phyloP scores from a whole-genome alignment of 2,329 filamentous ascomycete species.

The Penicillium decumbens region DNA sequence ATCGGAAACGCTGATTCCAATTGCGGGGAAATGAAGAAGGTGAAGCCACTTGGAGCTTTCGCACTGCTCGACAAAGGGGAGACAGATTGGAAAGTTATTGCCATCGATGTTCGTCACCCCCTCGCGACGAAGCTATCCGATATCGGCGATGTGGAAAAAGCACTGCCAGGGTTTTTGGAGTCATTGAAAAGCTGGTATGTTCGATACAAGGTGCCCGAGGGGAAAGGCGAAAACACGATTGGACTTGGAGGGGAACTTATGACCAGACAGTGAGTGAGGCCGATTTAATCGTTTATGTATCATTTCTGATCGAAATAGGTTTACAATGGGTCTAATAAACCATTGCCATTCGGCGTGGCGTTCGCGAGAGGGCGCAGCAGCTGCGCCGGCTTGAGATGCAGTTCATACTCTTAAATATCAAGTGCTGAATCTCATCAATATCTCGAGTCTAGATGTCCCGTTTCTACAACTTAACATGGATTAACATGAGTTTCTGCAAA shows the following conservation, averaged over 20 bases:
- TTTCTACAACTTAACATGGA: no score
- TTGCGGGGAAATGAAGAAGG: conserved; percentile 84
- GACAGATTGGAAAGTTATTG: conserved; percentile 97
- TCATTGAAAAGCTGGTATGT: conserved; percentile 97
- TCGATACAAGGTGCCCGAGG: conserved; percentile 84
- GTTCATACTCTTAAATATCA: no score
- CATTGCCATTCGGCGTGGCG: no score
- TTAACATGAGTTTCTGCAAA: no score
- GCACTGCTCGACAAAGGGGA: conserved; percentile 89
- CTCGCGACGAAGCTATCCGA: conserved; percentile 84
- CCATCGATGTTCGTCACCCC: conserved; percentile 82
- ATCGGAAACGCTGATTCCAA: conserved; percentile 87
- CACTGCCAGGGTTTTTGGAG: conserved; percentile 72
- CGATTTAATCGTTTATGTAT: no score
- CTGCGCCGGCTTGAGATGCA: no score
- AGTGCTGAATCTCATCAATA: no score
- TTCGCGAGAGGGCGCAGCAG: no score
- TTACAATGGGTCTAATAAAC: no score
- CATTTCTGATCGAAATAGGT: no score
- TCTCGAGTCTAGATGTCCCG: no score
- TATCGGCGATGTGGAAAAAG: conserved; percentile 86
- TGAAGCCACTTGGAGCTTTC: conserved; percentile 94
- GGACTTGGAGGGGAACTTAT: not conserved
- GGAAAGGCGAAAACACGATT: not conserved
- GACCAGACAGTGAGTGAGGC: not conserved